phyloP scores from a whole-genome alignment of 2,329 filamentous ascomycete genomes.

The Diaporthe longicolla region DNA sequence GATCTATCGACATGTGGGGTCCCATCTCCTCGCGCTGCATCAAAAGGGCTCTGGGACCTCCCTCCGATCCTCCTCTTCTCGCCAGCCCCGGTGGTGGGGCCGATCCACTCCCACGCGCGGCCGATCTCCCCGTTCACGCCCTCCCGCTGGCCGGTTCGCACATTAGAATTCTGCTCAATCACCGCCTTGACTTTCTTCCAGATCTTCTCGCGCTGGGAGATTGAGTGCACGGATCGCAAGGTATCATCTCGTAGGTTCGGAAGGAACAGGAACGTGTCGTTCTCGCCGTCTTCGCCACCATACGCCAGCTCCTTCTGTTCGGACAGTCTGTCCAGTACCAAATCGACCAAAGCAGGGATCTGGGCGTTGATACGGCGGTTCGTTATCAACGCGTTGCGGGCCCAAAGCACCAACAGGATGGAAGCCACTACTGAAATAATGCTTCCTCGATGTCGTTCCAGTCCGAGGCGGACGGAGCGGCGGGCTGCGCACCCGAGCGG shows the following conservation, averaged over 20 bases:
- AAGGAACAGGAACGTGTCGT: conserved; percentile 86
- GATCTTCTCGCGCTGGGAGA: conserved; percentile 81
- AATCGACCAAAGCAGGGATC: conserved; percentile 85
- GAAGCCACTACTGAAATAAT: conserved; percentile 76
- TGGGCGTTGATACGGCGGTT: conserved; percentile 76
- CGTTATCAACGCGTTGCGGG: conserved; percentile 73
- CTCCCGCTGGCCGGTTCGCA: conserved; percentile 81
- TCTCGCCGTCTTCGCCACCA: conserved; percentile 72
- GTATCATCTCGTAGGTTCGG: conserved; percentile 94
- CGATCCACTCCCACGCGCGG: conserved; percentile 79
- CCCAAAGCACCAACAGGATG: conserved; percentile 70
- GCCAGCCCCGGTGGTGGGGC: conserved; percentile 62
- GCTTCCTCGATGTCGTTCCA: conserved; percentile 90
- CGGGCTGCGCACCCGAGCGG: conserved; percentile 86
- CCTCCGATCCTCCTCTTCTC: conserved; percentile 65
- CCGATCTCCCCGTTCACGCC: conserved; percentile 75
- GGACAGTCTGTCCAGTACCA: conserved; percentile 87
- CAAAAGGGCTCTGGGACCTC: conserved; percentile 61
- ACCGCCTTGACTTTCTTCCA: conserved; percentile 88
- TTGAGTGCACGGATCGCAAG: conserved; percentile 83
- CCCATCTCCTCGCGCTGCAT: conserved; percentile 47
- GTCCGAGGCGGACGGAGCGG: conserved; percentile 81
- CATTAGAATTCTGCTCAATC: conserved; percentile 94
- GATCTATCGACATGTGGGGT: conserved; percentile 49
- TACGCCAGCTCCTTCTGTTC: conserved; percentile 87